Evolutionary conservation across 1,284 basidiomycete genomes (phyloP), one percentile per base, ranked within the genome.

Genomic region (Irpex lacteus): DNA sequence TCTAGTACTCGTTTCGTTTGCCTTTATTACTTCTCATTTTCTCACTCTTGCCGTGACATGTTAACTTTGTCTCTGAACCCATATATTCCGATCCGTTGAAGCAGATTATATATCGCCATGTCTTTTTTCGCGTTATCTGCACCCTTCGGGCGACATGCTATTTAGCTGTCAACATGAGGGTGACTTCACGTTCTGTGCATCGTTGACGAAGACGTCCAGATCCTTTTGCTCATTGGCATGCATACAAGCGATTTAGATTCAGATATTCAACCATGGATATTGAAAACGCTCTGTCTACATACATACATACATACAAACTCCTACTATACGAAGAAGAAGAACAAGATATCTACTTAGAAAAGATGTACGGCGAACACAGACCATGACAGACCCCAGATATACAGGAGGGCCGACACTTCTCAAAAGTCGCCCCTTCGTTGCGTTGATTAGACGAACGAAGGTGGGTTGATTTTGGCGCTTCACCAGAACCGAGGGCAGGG

Each of bases 401-500:
- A 19, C 37, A 37, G 44, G 53, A 67, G 68, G 70, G 67, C 63
- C 60, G 49, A 66, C 73, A 74, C 63, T 68, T 71, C 62, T 73
- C 69, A 67, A 55, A n/a, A 60, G 65, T 68, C 65, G 68, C 72
- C 71, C 40, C 69, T 62, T 63, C 68, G 65, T 53, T 49, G 66
- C 68, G 72, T 61, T 73, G 71, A 74, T 74, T 72, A 72, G 71
- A 70, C 72, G 68, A 65, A 55, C 60, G 67, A 63, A 60, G 44
- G 66, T 65, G 15, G 66, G 37, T 72, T 65, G 26, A 53, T 73
- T 18, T 74, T 70, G 73, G 73, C 71, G 61, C 60, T 65, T 73
- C 73, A 74, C 73, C 73, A 74, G 73, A 74, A 74, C 73, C 73
- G 73, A 68, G 67, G 55, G 71, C 71, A 74, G 73, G 70, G 73